Base-by-base conservation (phyloP, 2,329 filamentous ascomycete species). In the Fusarium falciforme region DNA sequence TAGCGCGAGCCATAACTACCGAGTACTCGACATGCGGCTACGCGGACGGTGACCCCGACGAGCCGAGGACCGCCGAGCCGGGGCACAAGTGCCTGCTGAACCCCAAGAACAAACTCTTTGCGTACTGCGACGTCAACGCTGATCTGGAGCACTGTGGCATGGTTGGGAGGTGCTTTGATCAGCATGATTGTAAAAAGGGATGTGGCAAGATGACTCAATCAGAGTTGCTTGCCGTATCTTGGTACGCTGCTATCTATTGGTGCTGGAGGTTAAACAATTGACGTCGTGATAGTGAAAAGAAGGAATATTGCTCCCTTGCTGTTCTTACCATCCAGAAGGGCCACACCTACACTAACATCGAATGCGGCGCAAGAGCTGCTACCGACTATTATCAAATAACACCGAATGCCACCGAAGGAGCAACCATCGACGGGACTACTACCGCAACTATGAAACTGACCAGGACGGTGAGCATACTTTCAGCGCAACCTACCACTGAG, bases 51-150 rank as follows among this genome's bases (percentile, higher is more conserved):
- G 72, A 83, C 20, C 64, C 77, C 0, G 42, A 71, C 6, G 58
- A 67, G 8, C 64, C 72, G 1, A 76, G 81, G 10, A 81, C 79
- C 0, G 82, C 82, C 4, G 68, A 79, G 14, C 33, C 68, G 0
- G 83, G 82, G 0, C 83, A 73, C 54, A 76, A 82, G 65, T 84
- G 80, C 65, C 80, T 80, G 4, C 73, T 84, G 5, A 82, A 83
- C 54, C 77, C 78, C 2, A 31, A 67, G 17, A 75, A 81, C 54
- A 80, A 77, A 0, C 70, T 84, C 5, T 84, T 80, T 82, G 81
- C 80, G 0, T 81, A 83, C 71, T 85, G 82, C 61, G 80, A 82
- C 63, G 47, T 52, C 27, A 52, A 52, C 27, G 47, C 47, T 20
- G 47, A 52, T 11, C 17, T 52, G n/a, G 27, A 52, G 17, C 47